phyloP scores from a whole-genome alignment of 495 filamentous ascomycete species.

The Tuber calosporum region DNA sequence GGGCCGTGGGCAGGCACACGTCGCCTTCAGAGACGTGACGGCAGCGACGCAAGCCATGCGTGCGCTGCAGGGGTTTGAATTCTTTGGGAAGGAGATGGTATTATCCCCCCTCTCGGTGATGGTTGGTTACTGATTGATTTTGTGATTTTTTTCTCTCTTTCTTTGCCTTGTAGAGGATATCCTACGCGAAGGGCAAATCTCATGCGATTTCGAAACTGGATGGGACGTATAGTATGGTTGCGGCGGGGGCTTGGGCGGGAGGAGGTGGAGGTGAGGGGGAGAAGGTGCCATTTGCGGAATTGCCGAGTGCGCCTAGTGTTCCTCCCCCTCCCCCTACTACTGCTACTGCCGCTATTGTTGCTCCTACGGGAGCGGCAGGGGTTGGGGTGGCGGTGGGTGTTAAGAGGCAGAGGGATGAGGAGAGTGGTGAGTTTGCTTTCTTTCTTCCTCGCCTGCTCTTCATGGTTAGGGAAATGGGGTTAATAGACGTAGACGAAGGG shows the following conservation, averaged over 20 bases:
- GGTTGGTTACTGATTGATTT: neutral
- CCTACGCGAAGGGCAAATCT: constrained; percentile 80
- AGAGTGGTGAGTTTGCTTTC: constrained; percentile 48
- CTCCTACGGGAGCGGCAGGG: constrained; percentile 44
- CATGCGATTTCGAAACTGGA: constrained; percentile 80
- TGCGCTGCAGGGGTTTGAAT: constrained; percentile 74
- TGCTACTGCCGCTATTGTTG: constrained; percentile 44
- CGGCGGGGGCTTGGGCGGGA: constrained; percentile 47
- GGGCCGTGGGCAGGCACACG: constrained; percentile 91
- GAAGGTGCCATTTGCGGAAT: constrained; percentile 39
- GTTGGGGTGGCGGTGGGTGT: constrained; percentile 45
- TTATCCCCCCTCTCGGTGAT: constrained; percentile 11
- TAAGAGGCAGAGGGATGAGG: constrained; percentile 68
- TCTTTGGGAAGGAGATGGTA: constrained; percentile 84
- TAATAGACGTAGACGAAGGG: constrained; percentile 31
- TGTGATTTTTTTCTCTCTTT: neutral
- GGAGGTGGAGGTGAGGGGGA: constrained; percentile 55
- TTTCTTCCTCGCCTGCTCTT: neutral
- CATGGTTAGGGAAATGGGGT: neutral
- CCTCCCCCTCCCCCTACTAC: constrained; percentile 44
- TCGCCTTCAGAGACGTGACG: constrained; percentile 82
- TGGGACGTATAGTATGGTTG: constrained; percentile 70
- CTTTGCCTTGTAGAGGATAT: constrained; percentile 71
- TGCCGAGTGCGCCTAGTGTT: constrained; percentile 47
- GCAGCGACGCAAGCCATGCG: constrained; percentile 84